A percentile compares a stretch with the other conserved stretches of the same genome.
These are phyloP conservation scores for Conringia planisiliqua DNA, from an alignment of 345 rosid genomes.

Conservation along the genomic window DNA sequence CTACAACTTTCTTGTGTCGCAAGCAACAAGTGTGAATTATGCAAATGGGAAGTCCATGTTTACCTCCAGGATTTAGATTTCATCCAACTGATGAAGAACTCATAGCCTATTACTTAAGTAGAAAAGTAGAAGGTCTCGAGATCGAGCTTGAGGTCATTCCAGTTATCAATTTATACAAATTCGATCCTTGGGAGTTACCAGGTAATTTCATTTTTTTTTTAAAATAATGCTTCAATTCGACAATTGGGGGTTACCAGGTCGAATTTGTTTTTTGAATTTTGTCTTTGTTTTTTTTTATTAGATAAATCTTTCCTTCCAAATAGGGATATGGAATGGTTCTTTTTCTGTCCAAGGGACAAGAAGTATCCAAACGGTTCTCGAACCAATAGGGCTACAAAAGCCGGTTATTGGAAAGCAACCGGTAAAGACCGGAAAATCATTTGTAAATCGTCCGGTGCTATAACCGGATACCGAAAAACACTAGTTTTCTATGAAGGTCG, in stretches of 20 bases:
- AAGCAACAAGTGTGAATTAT: constrained; percentile 14
- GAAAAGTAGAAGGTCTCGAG: constrained; percentile 63
- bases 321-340: constrained; percentile 71
- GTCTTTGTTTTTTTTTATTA: constrained; percentile 26
- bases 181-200: constrained; percentile 96
- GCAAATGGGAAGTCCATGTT: constrained; percentile 63
- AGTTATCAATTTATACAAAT: constrained; percentile 75
- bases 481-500: constrained; percentile 34
- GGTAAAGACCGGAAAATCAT: constrained; percentile 36
- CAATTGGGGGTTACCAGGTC: constrained; percentile 95
- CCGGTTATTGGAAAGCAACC: constrained; percentile 37
- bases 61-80: constrained; percentile 91
- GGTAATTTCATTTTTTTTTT: constrained; percentile 31
- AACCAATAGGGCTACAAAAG: constrained; percentile 32
- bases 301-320: constrained; percentile 79
- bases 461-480: constrained; percentile 26
- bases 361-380: constrained; percentile 32
- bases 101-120: constrained; percentile 72
- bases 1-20: constrained; percentile 1
- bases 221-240: constrained; percentile 41
- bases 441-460: constrained; percentile 28
- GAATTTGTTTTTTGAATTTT: neutral
- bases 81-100: constrained; percentile 92
- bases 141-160: constrained; percentile 91
- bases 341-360: constrained; percentile 33